phyloP scores from a whole-genome alignment of 306 rosid species.

The Rosa multiflora region DNA sequence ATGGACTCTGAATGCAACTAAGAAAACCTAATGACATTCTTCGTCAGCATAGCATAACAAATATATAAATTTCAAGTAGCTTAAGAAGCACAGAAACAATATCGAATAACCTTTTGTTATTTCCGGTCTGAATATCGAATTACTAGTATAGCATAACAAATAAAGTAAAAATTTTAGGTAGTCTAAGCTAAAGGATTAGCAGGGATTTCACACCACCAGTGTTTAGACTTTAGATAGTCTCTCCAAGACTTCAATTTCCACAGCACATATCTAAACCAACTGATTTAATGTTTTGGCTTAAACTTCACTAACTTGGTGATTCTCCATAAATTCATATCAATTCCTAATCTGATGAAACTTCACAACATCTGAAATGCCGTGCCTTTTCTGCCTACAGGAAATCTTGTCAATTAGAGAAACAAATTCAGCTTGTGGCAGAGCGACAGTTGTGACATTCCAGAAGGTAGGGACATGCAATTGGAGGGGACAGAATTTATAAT shows the following conservation, averaged over 20 bases:
- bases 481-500: not conserved
- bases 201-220: not conserved
- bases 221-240: not conserved
- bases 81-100: not conserved
- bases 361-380: not conserved
- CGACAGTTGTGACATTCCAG: not conserved
- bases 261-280: not conserved
- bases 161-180: not conserved
- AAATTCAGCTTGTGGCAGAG: not conserved
- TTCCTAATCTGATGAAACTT: not conserved
- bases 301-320: not conserved
- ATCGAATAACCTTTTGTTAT: not conserved
- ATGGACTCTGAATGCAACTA: not conserved
- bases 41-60: not conserved
- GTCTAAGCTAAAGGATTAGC: not conserved
- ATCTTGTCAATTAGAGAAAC: not conserved
- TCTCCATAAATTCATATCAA: not conserved
- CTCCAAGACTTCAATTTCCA: not conserved
- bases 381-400: not conserved
- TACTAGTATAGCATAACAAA: not conserved
- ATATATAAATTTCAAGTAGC: not conserved
- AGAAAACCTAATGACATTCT: not conserved
- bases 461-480: not conserved
- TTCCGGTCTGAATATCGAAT: not conserved
- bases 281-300: not conserved